Evolutionary conservation across 2,329 filamentous ascomycete genomes (phyloP).

Genomic region (Phialophora tarda): DNA sequence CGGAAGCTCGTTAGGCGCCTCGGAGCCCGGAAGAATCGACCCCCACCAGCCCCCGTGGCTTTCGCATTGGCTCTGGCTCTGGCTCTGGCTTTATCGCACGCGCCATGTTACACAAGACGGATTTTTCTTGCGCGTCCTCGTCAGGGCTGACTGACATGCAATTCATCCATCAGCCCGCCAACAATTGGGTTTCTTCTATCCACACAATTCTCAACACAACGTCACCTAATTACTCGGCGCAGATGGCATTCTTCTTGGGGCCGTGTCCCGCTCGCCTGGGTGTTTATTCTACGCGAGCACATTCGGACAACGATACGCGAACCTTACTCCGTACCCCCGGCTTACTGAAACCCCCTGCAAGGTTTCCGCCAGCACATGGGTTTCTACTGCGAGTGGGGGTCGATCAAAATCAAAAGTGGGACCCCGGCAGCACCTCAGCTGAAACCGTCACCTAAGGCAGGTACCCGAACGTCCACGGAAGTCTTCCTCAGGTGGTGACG

Average conservation of each 20-base stretch:
- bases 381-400: not conserved
- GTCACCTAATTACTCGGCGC: not conserved
- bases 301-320: not conserved
- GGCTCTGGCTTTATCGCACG: not conserved
- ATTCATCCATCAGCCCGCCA: not conserved
- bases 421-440: not conserved
- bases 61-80: not conserved
- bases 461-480: conserved; percentile 5
- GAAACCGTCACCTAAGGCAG: conserved; percentile 12
- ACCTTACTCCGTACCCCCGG: not conserved
- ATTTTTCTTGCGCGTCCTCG: not conserved
- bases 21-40: not conserved
- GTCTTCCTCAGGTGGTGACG: not conserved
- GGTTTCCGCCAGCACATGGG: not conserved
- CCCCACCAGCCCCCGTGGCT: not conserved
- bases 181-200: not conserved
- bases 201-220: not conserved
- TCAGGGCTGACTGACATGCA: not conserved
- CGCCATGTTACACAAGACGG: not conserved
- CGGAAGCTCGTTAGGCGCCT: not conserved
- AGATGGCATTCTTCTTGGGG: not conserved
- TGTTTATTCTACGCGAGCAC: not conserved
- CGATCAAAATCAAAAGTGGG: not conserved
- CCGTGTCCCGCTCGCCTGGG: not conserved
- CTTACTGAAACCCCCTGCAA: not conserved